phyloP scores from a whole-genome alignment of 176 grass and related monocot species.

The Raddia guianensis region DNA sequence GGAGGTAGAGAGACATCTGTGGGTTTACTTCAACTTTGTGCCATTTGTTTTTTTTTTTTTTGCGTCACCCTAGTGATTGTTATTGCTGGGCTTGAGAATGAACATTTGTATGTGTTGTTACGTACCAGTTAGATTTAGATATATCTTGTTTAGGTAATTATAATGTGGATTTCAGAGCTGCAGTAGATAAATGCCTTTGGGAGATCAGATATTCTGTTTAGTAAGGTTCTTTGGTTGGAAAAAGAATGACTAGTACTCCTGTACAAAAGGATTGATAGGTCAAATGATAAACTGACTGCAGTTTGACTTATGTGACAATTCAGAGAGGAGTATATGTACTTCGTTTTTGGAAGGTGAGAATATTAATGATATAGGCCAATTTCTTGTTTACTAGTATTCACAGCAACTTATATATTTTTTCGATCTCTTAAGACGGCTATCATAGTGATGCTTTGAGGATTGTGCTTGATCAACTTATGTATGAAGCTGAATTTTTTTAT shows the following conservation, averaged over 20 bases:
- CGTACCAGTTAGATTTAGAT: not conserved
- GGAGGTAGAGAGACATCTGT: not conserved
- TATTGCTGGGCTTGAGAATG: not conserved
- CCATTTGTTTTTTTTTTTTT: not conserved
- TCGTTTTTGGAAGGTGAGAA: conserved; percentile 4
- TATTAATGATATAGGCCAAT: not conserved
- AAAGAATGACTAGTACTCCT: not conserved
- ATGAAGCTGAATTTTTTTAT: not conserved
- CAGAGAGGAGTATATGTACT: not conserved
- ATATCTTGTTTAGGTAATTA: not conserved
- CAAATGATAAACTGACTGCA: not conserved
- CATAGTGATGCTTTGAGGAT: conserved; percentile 5
- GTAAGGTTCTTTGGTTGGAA: not conserved
- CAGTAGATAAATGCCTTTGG: not conserved
- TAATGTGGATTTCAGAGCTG: not conserved
- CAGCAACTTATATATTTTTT: not conserved
- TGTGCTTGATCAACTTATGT: not conserved
- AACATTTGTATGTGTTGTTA: not conserved
- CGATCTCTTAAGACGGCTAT: not conserved
- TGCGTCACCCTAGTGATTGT: not conserved
- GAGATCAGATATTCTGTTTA: not conserved
- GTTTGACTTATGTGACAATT: not conserved
- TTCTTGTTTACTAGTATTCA: not conserved
- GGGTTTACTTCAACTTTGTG: not conserved
- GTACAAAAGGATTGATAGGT: not conserved